Evolutionary conservation across 139 green algal genomes (phyloP), one percentile per base, ranked within the genome.

Genomic region (Yamagishiella unicocca): DNA sequence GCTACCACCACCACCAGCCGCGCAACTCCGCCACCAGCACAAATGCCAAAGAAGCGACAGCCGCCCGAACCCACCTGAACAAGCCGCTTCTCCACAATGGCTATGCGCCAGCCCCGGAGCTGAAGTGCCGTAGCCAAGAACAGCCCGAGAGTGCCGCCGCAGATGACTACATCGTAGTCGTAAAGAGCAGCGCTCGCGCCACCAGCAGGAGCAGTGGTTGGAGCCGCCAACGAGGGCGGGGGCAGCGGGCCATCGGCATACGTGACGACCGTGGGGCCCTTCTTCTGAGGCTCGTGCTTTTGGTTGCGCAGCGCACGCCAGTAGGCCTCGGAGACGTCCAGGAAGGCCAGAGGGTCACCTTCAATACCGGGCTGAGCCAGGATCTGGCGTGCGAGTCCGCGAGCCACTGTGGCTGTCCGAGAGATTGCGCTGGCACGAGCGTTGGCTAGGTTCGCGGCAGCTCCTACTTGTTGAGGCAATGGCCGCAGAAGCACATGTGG

Each of bases 101-200:
- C 81, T 38, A 98, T 94, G 9, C 82, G 89, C 77, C 67, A 87
- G 27, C 89, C 89, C 4, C 82, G 81, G 53, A 88, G 42, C 89
- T 97, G 95, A 68, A 99, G 90, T 43, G 94, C 93, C 9, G 91
- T 71, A 0, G 96, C 97, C 22, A 98, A 25, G 62, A 98, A 93
- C 19, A 99, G 90, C 29, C 97, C 97, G 45, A 99, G 92, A 2
- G 96, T 98, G 37, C 97, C 97, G 22, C 97, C 97, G 50, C 91
- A 96, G 31, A 99, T 93, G 1, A 90, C 88, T 33, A 98, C 96
- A 84, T 98, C 96, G 75, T 91, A 96, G 40, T 95, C 93, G 38
- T 89, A 40, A 24, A 4, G 70, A 17, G 50, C 50, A 17, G 50
- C 50, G 67, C 8, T 17, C 5, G 66, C 4, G n/a, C n/a, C n/a